These are phyloP conservation scores for Paramecium caudatum DNA, from an alignment of 73 alveolate genomes.

Conservation along the genomic window DNA sequence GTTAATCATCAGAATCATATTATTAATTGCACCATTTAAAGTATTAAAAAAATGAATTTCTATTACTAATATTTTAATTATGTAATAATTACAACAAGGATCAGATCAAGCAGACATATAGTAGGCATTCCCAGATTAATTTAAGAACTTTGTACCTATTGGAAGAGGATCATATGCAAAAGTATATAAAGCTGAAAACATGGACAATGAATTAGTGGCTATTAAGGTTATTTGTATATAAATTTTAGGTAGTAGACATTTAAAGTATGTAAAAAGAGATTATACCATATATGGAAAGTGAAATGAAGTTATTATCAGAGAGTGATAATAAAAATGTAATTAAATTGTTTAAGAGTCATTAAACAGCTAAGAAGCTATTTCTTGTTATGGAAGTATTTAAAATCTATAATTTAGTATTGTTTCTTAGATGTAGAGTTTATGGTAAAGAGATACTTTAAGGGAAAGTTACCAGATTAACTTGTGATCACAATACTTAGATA, in stretches of 20 bases:
- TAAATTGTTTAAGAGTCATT: background rate
- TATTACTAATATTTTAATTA: background rate
- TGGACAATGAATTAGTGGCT: background rate
- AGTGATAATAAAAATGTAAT: constrained; percentile 36
- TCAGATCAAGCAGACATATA: background rate
- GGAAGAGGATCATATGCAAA: constrained; percentile 39
- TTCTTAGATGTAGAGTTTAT: background rate
- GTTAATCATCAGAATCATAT: too few species aligned
- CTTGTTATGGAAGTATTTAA: constrained; percentile 32
- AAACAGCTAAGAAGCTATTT: background rate
- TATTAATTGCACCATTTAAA: too few species aligned
- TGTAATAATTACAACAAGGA: background rate
- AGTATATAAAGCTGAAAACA: background rate
- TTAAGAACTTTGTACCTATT: background rate
- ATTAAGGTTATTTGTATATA: background rate
- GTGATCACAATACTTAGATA: background rate
- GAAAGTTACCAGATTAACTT: constrained; percentile 4
- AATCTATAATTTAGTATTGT: background rate
- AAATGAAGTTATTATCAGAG: background rate
- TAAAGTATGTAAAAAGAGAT: background rate
- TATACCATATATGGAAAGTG: constrained; percentile 45
- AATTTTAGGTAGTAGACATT: background rate
- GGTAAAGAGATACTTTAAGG: background rate
- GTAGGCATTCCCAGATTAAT: background rate
- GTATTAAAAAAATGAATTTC: too few species aligned